phyloP scores from a whole-genome alignment of 2,329 filamentous ascomycete species.

The Arachnomyces sp. region DNA sequence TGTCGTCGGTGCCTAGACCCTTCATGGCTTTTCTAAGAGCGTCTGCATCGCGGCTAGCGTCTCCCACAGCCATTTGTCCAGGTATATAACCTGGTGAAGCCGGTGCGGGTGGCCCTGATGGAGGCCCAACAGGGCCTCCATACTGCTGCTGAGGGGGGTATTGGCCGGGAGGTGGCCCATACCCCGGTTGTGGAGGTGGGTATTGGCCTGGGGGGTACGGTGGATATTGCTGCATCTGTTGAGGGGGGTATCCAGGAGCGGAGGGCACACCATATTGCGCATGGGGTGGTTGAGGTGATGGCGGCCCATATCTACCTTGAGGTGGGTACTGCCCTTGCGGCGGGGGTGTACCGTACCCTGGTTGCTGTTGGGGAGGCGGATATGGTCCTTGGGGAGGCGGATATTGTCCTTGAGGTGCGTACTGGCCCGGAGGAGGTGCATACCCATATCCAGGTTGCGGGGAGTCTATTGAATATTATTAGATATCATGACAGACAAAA shows the following conservation, averaged over 20 bases:
- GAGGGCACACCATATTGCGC: neutral
- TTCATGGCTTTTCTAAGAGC: slow-evolving; percentile 73
- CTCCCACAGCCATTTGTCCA: slow-evolving; percentile 53
- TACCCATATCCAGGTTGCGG: slow-evolving; percentile 3
- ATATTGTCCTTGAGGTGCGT: slow-evolving; percentile 11
- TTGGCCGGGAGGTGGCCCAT: slow-evolving; percentile 8
- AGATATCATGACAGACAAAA: too few relatives aligned
- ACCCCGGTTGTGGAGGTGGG: slow-evolving; percentile 4
- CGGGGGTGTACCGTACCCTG: neutral
- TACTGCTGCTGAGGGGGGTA: slow-evolving; percentile 1
- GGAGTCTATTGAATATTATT: too few relatives aligned
- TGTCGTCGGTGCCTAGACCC: slow-evolving; percentile 75
- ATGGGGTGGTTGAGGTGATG: neutral
- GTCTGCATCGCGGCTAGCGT: slow-evolving; percentile 59
- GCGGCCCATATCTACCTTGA: neutral
- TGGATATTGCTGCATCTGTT: slow-evolving; percentile 4
- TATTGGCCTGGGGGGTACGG: slow-evolving; percentile 3
- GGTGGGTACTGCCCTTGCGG: neutral
- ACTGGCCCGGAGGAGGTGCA: slow-evolving; percentile 9
- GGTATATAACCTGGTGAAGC: slow-evolving; percentile 66
- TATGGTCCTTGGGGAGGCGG: slow-evolving; percentile 1
- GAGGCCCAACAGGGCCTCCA: neutral
- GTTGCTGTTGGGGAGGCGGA: neutral
- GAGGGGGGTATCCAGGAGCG: neutral
- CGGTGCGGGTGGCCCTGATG: slow-evolving; percentile 45